Evolutionary conservation across 306 rosid species (phyloP).

Genomic region (Casuarina cunninghamiana): DNA sequence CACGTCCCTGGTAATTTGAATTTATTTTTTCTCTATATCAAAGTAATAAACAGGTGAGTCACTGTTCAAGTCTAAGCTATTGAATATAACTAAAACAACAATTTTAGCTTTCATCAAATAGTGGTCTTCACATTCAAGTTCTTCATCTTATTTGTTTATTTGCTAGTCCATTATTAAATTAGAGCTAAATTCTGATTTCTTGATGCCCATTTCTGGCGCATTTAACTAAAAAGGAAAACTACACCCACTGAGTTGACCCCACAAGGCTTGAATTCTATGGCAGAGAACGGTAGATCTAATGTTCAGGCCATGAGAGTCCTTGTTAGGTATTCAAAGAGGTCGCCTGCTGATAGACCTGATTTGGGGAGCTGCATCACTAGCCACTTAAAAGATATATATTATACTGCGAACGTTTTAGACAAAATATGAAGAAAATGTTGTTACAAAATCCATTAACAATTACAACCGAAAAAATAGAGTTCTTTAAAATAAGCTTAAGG

Average conservation of each 20-base stretch:
- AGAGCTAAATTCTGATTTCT: background rate
- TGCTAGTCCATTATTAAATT: too few relatives aligned
- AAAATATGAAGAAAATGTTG: too few relatives aligned
- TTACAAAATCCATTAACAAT: background rate
- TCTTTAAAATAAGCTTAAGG: background rate
- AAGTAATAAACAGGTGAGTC: background rate
- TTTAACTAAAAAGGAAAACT: too few relatives aligned
- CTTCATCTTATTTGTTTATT: too few relatives aligned
- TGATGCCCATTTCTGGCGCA: background rate
- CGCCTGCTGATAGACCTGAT: too few relatives aligned
- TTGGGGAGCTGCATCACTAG: background rate
- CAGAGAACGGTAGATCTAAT: too few relatives aligned
- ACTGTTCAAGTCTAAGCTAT: background rate
- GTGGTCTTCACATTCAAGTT: background rate
- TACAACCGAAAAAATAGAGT: too few relatives aligned
- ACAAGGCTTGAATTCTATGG: too few relatives aligned
- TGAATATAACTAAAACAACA: background rate
- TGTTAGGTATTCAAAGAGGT: too few relatives aligned
- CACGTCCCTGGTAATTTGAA: background rate
- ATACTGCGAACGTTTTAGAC: background rate
- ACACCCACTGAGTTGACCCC: too few relatives aligned
- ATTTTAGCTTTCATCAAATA: background rate
- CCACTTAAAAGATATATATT: background rate
- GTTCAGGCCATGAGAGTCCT: too few relatives aligned
- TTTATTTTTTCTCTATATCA: background rate